Evolutionary conservation across 1,139 yeast genomes (phyloP).

Genomic region (Saccharomyces hybrid): DNA sequence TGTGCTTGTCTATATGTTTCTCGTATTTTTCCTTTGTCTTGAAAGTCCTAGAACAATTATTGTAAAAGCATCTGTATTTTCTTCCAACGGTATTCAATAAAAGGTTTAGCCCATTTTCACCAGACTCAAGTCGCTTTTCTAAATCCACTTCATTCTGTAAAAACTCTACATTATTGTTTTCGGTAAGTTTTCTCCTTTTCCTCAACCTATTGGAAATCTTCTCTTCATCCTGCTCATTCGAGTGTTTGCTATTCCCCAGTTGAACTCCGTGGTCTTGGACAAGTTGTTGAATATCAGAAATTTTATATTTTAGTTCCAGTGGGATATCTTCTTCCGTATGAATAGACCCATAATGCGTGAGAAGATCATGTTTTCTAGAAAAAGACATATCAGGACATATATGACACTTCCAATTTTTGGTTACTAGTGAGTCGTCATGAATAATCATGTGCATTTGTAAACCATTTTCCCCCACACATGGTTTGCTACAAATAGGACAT

Average conservation of each 20-base stretch:
- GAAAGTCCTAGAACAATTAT: constrained; percentile 30
- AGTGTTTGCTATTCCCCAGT: not conserved
- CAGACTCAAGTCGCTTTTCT: constrained; percentile 16
- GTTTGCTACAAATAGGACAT: constrained; percentile 63
- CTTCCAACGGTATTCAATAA: constrained; percentile 30
- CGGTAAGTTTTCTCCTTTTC: constrained; percentile 4
- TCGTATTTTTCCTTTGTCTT: constrained; percentile 30
- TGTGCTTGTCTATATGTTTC: constrained; percentile 30
- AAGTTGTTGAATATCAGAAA: not conserved
- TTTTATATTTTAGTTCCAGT: constrained; percentile 9
- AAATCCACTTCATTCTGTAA: constrained; percentile 13
- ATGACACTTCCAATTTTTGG: constrained; percentile 57
- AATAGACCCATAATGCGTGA: constrained; percentile 36
- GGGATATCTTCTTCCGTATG: constrained; percentile 32
- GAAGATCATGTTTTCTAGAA: constrained; percentile 39
- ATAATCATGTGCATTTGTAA: constrained; percentile 66
- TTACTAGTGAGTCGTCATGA: constrained; percentile 38
- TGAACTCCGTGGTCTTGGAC: not conserved
- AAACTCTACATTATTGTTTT: constrained; percentile 7
- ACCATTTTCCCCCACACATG: constrained; percentile 68
- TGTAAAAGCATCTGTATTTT: constrained; percentile 25
- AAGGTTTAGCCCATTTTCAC: constrained; percentile 20
- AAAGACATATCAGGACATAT: constrained; percentile 39
- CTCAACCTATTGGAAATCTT: not conserved
- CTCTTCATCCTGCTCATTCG: constrained; percentile 3